Evolutionary conservation across 2,329 filamentous ascomycete species (phyloP), one percentile per base, ranked within the genome.

Genomic region (Xenosphaeropsis pyriputrescens): DNA sequence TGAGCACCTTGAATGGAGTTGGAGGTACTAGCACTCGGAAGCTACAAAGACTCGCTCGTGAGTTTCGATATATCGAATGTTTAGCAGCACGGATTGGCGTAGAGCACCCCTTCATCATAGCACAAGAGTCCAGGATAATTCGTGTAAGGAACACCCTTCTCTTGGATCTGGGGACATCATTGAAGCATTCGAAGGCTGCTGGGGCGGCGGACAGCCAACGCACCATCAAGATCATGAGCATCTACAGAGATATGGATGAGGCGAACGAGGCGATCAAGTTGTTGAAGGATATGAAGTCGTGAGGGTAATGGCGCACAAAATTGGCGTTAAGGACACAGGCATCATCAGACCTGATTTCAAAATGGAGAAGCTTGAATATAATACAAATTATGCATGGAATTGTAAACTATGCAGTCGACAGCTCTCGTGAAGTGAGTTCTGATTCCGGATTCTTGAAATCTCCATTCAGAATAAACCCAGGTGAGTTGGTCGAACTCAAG

Each of bases 401-500:
- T 48, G 61, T 68, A 72, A 65, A 73, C 54, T 54, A 55, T 41
- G 65, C 61, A 16, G 63, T 64, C 37, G 65, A 61, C 48, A 79
- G 51, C 43, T 71, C 60, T 34, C 61, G 65, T 18, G 68, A 61
- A 33, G 65, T 63, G 35, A 80, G 57, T 36, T 60, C 63, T 43
- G 74, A 74, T 42, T 73, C 68, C 4, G 69, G 65, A 38, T 78
- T 67, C 50, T 63, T 75, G 57, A 91, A 82, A 39, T 80, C 75
- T 40, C 88, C 89, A 55, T 74, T 93, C 56, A 98, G 62, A 55
- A 79, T 85, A 64, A 98, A 75, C 0, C 85, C 89, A 1, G 91
- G 88, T 2, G 81, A 78, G 53, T 91, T 70, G 6, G 89, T 93
- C 11, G 86, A 85, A 64, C 84, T 89, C 51, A 98, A 63, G 26